These are phyloP conservation scores for Evansstolkia leycettana DNA, from an alignment of 495 filamentous ascomycete genomes.

Conservation along the genomic window DNA sequence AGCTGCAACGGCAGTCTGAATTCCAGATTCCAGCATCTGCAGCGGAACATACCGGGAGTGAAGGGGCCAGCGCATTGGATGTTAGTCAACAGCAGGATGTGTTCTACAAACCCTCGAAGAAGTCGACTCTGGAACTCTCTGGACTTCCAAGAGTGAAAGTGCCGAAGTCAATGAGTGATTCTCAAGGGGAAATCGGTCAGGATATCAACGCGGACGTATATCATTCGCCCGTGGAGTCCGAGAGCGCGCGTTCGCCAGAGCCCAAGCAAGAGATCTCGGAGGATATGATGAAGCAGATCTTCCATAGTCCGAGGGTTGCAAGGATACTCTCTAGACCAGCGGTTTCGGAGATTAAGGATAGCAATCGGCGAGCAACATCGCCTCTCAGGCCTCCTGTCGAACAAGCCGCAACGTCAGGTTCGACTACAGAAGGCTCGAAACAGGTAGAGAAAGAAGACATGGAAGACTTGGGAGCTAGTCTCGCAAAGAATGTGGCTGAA, in stretches of 20 bases:
- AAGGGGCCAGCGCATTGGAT: conserved; percentile 11
- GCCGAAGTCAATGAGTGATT: conserved; percentile 37
- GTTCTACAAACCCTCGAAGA: conserved; percentile 40
- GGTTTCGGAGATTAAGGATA: conserved; percentile 3
- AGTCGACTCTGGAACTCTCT: conserved; percentile 34
- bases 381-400: not conserved
- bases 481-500: conserved; percentile 13
- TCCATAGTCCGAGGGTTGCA: conserved; percentile 48
- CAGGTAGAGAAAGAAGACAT: conserved; percentile 4
- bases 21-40: conserved; percentile 40
- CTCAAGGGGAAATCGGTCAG: conserved; percentile 25
- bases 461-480: conserved; percentile 9
- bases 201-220: conserved; percentile 48
- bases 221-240: conserved; percentile 22
- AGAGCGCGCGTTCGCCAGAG: conserved; percentile 4
- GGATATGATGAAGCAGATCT: conserved; percentile 47
- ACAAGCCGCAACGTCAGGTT: not conserved
- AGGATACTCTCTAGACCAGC: conserved; percentile 32
- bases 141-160: conserved; percentile 47
- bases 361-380: not conserved
- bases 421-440: not conserved
- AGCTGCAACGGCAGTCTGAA: conserved; percentile 41
- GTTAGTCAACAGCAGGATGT: conserved; percentile 43
- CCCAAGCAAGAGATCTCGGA: conserved; percentile 33
- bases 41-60: conserved; percentile 14